Evolutionary conservation across 192 early-diverging fungal genomes (phyloP).

Genomic region (Backusella tarrabulga): DNA sequence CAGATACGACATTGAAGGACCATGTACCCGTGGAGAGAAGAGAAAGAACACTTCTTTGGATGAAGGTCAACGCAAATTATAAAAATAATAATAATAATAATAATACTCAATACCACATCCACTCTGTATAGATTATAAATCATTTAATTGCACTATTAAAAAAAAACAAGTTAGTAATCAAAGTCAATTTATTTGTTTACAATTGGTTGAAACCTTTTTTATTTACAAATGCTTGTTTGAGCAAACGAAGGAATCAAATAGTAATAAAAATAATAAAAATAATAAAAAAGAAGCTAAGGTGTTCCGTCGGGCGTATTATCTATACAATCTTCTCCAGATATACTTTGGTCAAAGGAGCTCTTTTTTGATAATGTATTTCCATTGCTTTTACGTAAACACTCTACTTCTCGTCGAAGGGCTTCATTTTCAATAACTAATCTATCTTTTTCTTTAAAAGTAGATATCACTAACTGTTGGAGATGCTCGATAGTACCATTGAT

Average conservation of each 20-base stretch:
- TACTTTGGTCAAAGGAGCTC: not conserved
- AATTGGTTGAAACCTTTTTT: not conserved
- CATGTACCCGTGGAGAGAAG: not conserved
- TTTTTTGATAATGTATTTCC: not conserved
- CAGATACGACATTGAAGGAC: conserved; percentile 1
- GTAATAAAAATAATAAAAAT: too few species aligned
- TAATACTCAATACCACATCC: not conserved
- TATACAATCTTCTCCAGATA: not conserved
- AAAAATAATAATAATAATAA: not conserved
- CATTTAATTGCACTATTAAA: not conserved
- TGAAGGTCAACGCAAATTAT: not conserved
- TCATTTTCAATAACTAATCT: conserved; percentile 21
- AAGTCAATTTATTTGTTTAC: too few species aligned
- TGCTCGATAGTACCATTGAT: not conserved
- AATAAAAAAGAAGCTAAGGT: not conserved
- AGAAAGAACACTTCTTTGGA: not conserved
- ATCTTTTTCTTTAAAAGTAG: conserved; percentile 13
- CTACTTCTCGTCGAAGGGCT: conserved; percentile 15
- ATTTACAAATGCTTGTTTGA: not conserved
- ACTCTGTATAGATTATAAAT: not conserved
- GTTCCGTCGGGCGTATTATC: not conserved
- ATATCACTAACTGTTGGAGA: conserved; percentile 13
- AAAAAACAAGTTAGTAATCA: too few species aligned
- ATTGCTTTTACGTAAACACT: conserved; percentile 8
- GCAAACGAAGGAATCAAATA: not conserved